A percentile compares a stretch with the other conserved stretches of the same genome.
These are phyloP conservation scores for Starmerella stellata DNA, from an alignment of 805 yeast species.

Conservation along the genomic window DNA sequence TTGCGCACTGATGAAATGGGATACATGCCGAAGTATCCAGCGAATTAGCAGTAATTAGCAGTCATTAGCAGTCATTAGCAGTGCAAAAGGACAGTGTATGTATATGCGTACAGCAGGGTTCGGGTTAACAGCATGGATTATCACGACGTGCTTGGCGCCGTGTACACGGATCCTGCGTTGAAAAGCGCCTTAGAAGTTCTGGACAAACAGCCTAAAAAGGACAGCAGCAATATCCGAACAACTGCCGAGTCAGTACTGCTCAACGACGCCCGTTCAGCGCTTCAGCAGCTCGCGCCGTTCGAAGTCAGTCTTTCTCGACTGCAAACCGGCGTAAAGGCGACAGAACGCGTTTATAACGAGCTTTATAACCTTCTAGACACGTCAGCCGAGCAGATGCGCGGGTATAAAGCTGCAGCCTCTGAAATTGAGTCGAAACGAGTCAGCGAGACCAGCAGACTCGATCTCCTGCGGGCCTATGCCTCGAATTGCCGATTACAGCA, in stretches of 20 bases:
- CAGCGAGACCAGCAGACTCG: neutral
- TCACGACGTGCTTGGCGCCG: constrained; percentile 13
- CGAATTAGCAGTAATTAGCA: too few species aligned
- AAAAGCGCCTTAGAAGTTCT: constrained; percentile 15
- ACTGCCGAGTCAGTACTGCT: constrained; percentile 8
- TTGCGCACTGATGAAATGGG: too few species aligned
- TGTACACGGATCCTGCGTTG: constrained; percentile 14
- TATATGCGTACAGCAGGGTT: too few species aligned
- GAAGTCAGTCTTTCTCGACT: constrained; percentile 17
- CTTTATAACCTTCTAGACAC: constrained; percentile 11
- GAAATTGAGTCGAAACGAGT: neutral
- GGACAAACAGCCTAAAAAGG: constrained; percentile 6
- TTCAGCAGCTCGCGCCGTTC: constrained; percentile 23
- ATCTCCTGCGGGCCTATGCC: neutral
- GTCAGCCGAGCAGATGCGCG: neutral
- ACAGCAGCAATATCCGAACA: constrained; percentile 12
- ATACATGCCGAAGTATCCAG: too few species aligned
- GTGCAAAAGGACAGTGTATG: too few species aligned
- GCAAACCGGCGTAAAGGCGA: constrained; percentile 14
- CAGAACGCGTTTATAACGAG: constrained; percentile 11
- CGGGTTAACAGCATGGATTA: too few species aligned
- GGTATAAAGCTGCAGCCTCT: neutral
- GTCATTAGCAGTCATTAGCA: too few species aligned
- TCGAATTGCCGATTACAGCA: neutral
- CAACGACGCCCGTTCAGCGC: constrained; percentile 14